Evolutionary conservation across 495 filamentous ascomycete species (phyloP).

Genomic region (Xylaria nigripes): DNA sequence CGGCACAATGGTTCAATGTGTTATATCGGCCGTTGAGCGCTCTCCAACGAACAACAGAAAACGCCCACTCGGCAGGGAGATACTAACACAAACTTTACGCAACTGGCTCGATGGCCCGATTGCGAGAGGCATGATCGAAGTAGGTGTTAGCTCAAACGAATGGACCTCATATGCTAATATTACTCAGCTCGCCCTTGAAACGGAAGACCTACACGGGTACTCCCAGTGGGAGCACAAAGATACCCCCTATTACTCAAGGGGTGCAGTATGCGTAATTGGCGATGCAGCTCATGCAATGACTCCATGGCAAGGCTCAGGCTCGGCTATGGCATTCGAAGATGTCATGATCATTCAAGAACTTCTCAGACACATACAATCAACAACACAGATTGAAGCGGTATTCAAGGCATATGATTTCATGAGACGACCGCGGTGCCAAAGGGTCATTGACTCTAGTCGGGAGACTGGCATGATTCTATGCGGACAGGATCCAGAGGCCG

Average conservation of each 20-base stretch:
- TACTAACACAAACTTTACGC: neutral
- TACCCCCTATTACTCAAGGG: slow-evolving; percentile 12
- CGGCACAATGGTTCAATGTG: slow-evolving; percentile 12
- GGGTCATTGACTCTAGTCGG: slow-evolving; percentile 9
- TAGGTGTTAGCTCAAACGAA: neutral
- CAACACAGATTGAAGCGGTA: slow-evolving; percentile 1
- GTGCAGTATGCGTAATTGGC: slow-evolving; percentile 22
- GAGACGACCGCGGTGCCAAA: slow-evolving; percentile 6
- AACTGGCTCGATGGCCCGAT: slow-evolving; percentile 10
- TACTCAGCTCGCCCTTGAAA: slow-evolving; percentile 11
- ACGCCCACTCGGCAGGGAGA: slow-evolving; percentile 1
- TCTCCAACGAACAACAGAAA: slow-evolving; percentile 5
- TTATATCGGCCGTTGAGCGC: slow-evolving; percentile 6
- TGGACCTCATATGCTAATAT: neutral
- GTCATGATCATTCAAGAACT: slow-evolving; percentile 24
- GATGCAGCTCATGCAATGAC: slow-evolving; percentile 34
- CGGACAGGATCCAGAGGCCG: slow-evolving; percentile 1
- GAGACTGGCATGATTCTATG: slow-evolving; percentile 11
- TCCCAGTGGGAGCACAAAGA: slow-evolving; percentile 16
- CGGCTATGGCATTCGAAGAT: slow-evolving; percentile 31
- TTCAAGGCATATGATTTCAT: slow-evolving; percentile 3
- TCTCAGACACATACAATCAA: slow-evolving; percentile 10
- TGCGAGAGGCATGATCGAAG: slow-evolving; percentile 13
- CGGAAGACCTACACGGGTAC: slow-evolving; percentile 4
- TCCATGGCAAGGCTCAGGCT: slow-evolving; percentile 27